Percentiles rank a stretch among this genome's conserved stretches.
phyloP scores from a whole-genome alignment of 2,329 filamentous ascomycete species.

The Fusarium pseudocircinatum region DNA sequence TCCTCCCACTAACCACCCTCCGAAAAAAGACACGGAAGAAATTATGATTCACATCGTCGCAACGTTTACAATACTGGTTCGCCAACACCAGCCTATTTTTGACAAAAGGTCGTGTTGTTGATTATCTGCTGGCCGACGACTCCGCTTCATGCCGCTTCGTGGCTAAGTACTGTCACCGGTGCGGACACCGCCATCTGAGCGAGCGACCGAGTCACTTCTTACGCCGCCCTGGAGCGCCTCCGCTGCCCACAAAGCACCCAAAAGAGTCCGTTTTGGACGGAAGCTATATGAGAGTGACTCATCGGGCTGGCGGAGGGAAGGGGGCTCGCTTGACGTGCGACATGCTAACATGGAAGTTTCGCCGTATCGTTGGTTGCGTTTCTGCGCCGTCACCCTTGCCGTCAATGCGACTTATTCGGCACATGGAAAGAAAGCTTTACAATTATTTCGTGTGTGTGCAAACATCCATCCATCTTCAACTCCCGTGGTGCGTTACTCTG shows the following conservation, averaged over 20 bases:
- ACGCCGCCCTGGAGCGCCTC: conserved; percentile 29
- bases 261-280: conserved; percentile 25
- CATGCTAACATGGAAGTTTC: conserved; percentile 15
- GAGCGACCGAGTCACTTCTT: conserved; percentile 21
- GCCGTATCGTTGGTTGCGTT: conserved; percentile 17
- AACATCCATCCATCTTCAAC: conserved; percentile 27
- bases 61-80: conserved; percentile 17
- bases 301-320: conserved; percentile 32
- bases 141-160: conserved; percentile 34
- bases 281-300: conserved; percentile 34
- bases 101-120: conserved; percentile 20
- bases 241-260: conserved; percentile 29
- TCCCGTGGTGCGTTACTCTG: conserved; percentile 33
- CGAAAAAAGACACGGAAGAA: conserved; percentile 5
- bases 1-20: conserved; percentile 27
- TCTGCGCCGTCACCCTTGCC: conserved; percentile 22
- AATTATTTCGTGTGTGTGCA: conserved; percentile 20
- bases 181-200: conserved; percentile 34
- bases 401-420: conserved; percentile 36
- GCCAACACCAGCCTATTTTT: conserved; percentile 10
- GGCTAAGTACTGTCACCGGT: conserved; percentile 36
- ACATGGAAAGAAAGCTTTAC: conserved; percentile 31
- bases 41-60: conserved; percentile 12
- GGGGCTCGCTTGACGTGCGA: conserved; percentile 8
- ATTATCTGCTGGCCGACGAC: conserved; percentile 30